Conservation (phyloP, 495 filamentous ascomycete species). For the Trichoderma gamsii region DNA sequence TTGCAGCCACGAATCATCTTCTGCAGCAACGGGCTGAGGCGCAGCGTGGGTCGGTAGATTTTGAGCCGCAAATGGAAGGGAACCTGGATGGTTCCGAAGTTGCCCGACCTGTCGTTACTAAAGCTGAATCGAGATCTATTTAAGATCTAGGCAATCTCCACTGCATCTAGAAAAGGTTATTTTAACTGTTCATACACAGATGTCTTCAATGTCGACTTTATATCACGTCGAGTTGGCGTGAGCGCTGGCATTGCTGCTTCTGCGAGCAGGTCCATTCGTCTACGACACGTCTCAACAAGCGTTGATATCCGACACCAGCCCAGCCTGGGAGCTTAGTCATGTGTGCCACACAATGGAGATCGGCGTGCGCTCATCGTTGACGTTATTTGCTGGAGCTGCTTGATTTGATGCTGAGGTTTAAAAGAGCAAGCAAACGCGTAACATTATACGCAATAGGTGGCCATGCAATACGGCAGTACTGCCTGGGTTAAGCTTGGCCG, state of each 20-base stretch:
- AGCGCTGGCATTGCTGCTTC: background rate
- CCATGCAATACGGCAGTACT: too few species aligned
- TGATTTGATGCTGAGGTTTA: background rate
- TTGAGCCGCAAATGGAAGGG: background rate
- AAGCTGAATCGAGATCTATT: background rate
- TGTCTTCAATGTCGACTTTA: too few species aligned
- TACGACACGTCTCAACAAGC: background rate
- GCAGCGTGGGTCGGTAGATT: background rate
- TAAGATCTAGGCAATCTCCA: background rate
- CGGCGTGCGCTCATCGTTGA: background rate
- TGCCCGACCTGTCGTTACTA: conserved; percentile 2
- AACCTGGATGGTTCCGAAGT: conserved; percentile 12
- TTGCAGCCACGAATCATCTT: background rate
- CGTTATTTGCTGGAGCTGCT: background rate
- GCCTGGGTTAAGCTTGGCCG: too few species aligned
- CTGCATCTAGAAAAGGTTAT: background rate
- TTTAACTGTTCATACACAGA: background rate
- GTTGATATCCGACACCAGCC: background rate
- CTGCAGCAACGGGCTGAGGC: background rate
- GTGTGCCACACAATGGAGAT: background rate
- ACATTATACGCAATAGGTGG: too few species aligned
- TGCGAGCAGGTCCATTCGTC: background rate
- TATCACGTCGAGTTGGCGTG: background rate
- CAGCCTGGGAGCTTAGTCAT: background rate
- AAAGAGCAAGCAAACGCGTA: too few species aligned